Evolutionary conservation across 225 moss, liverwort and hornwort species (phyloP).

Genomic region (Straminergon stramineum): DNA sequence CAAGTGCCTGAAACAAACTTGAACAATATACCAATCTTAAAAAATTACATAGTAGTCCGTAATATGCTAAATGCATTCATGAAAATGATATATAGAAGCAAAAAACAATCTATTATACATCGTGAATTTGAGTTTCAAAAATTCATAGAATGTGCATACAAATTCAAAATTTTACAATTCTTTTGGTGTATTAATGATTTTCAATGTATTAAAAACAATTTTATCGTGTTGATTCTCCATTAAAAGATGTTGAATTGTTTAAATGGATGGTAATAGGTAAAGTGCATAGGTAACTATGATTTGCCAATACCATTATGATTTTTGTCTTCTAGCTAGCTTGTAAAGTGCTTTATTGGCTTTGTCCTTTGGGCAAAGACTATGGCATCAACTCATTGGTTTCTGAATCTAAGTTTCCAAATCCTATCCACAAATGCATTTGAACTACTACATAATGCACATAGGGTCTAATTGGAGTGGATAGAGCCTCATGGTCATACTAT

Average conservation of each 20-base stretch:
- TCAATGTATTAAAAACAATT: not conserved
- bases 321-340: no score
- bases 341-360: no score
- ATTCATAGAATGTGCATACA: not conserved
- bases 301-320: no score
- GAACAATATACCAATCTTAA: no score
- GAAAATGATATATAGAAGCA: not conserved
- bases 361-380: no score
- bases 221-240: not conserved
- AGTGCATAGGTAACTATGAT: no score
- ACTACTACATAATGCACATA: no score
- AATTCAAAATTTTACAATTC: not conserved
- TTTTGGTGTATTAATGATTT: not conserved
- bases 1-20: not conserved
- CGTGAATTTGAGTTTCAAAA: not conserved
- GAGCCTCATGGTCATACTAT: no score
- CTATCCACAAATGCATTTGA: no score
- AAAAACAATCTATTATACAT: fast-evolving
- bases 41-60: not conserved
- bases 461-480: no score
- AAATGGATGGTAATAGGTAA: not conserved
- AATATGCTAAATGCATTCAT: not conserved
- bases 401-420: no score
- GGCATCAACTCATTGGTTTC: no score
- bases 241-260: not conserved